Base-by-base conservation (phyloP, 108 stramenopile genomes). In the Nitzschia putrida region DNA sequence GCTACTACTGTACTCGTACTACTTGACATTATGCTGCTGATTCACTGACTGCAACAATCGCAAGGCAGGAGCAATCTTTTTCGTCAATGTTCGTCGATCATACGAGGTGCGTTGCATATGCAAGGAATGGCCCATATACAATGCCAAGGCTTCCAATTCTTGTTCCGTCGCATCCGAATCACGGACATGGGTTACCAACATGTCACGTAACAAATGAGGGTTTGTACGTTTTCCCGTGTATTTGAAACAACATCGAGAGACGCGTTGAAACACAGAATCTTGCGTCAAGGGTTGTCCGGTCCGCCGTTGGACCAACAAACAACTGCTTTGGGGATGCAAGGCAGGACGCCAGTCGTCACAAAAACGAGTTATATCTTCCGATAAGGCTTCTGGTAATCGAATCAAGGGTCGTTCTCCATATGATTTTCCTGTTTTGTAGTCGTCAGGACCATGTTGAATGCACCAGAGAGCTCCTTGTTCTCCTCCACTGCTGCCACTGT, bases 111-210 rank as follows among this genome's bases (percentile, higher is more conserved):
- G 70, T 73, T 94, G 93, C 93, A 94, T 91, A 51, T 74, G 68
- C 20, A 93, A 82, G 21, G 84, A 85, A 69, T 93, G 92, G 0
- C 93, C 93, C 93, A 94, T 94, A 64, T 79, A 94, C 44, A 94
- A 73, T 1, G 93, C 93, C 53, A 94, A 57, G 1, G 90, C 90
- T 69, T 94, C 93, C 56, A 94, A 64, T 57, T 91, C 86, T 61
- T 90, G 87, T 52, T 94, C 93, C 16, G 84, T 84, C 0, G 90
- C 93, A 66, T 91, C 76, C 16, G 88, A 74, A 53, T 91, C 85
- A 21, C 93, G 78, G 0, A 94, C 88, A 60, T 94, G 93, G 0
- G 93, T 91, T 10, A 91, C 89, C 57, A 93, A 83, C 83, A 93
- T 93, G 52, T 90, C 89, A 22, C 92, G 67, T 37, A 93, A 68